Evolutionary conservation across 2,329 filamentous ascomycete genomes (phyloP).

Genomic region (Colletotrichum sp.): DNA sequence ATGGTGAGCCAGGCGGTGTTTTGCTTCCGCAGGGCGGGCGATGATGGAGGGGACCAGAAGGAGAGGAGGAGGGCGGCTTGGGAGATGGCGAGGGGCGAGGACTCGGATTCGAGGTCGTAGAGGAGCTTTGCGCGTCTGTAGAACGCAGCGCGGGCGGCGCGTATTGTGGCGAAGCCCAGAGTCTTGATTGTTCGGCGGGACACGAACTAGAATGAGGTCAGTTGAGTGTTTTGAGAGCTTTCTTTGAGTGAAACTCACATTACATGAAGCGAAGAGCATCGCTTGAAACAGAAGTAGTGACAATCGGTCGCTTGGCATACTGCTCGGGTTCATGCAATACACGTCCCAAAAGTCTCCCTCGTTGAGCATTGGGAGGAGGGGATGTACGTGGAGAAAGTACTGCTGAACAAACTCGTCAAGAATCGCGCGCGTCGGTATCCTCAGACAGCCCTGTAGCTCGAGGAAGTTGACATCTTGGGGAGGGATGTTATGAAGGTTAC

Average conservation of each 20-base stretch:
- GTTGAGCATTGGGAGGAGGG: slow-evolving; percentile 46
- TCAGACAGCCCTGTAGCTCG: slow-evolving; percentile 49
- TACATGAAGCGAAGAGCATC: slow-evolving; percentile 49
- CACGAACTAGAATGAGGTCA: slow-evolving; percentile 36
- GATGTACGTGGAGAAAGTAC: slow-evolving; percentile 53
- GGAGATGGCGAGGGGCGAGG: slow-evolving; percentile 41
- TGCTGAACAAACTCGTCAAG: slow-evolving; percentile 54
- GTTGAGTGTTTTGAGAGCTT: background rate
- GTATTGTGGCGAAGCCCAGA: slow-evolving; percentile 46
- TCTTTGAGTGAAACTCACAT: slow-evolving; percentile 28
- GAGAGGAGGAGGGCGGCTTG: slow-evolving; percentile 48
- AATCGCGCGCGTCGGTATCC: slow-evolving; percentile 43
- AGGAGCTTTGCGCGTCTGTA: slow-evolving; percentile 45
- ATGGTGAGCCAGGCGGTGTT: slow-evolving; percentile 55
- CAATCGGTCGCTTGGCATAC: slow-evolving; percentile 28
- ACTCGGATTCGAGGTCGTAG: slow-evolving; percentile 49
- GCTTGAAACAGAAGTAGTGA: slow-evolving; percentile 52
- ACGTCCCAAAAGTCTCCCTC: slow-evolving; percentile 52
- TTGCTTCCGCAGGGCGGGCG: slow-evolving; percentile 35
- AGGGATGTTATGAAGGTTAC: slow-evolving; percentile 36
- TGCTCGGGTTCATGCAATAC: slow-evolving; percentile 32
- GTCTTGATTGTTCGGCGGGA: slow-evolving; percentile 42
- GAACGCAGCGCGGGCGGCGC: slow-evolving; percentile 46
- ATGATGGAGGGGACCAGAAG: slow-evolving; percentile 40
- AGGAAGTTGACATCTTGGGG: slow-evolving; percentile 53